Evolutionary conservation across 352 stramenopile species (phyloP), one percentile per base, ranked within the genome.

Genomic region (Pythium coloratum): DNA sequence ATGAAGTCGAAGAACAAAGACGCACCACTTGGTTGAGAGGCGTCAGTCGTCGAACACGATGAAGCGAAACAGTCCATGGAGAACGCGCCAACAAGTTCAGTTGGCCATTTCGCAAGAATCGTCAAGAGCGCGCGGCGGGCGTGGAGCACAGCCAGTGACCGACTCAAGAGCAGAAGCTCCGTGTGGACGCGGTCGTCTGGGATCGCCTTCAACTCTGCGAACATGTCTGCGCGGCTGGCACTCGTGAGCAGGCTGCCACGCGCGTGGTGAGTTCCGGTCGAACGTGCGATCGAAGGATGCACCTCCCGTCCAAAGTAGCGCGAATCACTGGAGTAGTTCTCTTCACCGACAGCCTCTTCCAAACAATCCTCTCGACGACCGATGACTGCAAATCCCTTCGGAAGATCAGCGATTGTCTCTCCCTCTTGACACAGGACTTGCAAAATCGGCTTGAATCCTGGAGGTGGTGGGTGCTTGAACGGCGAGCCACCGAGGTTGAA

Each of bases 401-500:
- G 81, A 1, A 90, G 66, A 6, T 76, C 78, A 50, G 68, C 73
- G 16, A 92, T 63, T n/a, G 77, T 75, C 30, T 67, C 56, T 33
- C 62, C 2, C 66, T 74, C 14, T 81, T 78, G 33, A 64, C 64
- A 78, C 4, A 95, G 59, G 10, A 90, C 84, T 47, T 92, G 80
- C 46, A 95, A 67, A 53, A 95, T 93, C 3, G 88, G 86, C 34
- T 76, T 72, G 61, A 96, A 95, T n/a, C 85, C 82, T 53, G 86
- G 80, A 9, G 86, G 89, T 8, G 84, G 87, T 16, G 70, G 55
- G 47, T 89, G 84, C 68, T 90, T 95, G 62, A 96, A 96, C 2
- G 81, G 76, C 14, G 81, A 76, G 20, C 89, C 86, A 47, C 91
- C 91, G 16, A 97, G 67, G 66, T 97, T 97, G 63, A 97, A 91